A percentile compares a stretch with the other conserved stretches of the same genome.
These are phyloP conservation scores for Teratosphaeria zuluensis DNA, from an alignment of 2,329 filamentous ascomycete genomes.

Conservation along the genomic window DNA sequence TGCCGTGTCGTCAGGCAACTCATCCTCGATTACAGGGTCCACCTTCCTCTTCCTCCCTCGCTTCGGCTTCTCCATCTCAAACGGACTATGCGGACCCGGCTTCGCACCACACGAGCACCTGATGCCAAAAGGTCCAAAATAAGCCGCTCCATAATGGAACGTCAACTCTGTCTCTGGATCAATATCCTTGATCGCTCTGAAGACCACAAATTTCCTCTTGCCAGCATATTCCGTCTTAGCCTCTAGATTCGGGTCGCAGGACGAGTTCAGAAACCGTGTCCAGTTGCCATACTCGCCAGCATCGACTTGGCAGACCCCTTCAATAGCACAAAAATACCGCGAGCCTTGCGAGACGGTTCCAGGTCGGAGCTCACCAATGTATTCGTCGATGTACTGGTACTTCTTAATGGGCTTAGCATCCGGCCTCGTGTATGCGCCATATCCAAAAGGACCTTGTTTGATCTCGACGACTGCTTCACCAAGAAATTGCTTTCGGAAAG, in stretches of 20 bases:
- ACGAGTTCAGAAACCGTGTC: slow-evolving; percentile 8
- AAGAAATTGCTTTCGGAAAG: background rate
- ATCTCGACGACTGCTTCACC: slow-evolving; percentile 2
- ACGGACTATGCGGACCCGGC: slow-evolving; percentile 2
- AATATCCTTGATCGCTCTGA: slow-evolving; percentile 3
- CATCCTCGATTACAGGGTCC: background rate
- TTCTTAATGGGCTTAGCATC: slow-evolving; percentile 2
- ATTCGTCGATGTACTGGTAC: slow-evolving; percentile 5
- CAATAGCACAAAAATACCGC: background rate
- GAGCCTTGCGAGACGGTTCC: background rate
- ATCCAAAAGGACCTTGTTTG: slow-evolving; percentile 1
- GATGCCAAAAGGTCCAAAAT: slow-evolving; percentile 4
- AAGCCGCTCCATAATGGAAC: slow-evolving; percentile 4
- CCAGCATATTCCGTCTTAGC: background rate
- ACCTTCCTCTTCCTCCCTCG: background rate
- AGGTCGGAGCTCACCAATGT: slow-evolving; percentile 4
- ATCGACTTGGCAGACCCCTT: slow-evolving; percentile 1
- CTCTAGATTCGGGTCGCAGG: slow-evolving; percentile 4
- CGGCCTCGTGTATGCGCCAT: slow-evolving; percentile 4
- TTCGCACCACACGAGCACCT: slow-evolving; percentile 2
- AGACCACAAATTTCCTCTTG: slow-evolving; percentile 3
- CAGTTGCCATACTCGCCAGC: slow-evolving; percentile 4
- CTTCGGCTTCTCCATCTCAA: background rate
- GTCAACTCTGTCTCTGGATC: slow-evolving; percentile 1
- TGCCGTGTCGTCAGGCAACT: background rate